Conservation (phyloP, 2,329 filamentous ascomycete genomes). For the Aureobasidium leucospermi region DNA sequence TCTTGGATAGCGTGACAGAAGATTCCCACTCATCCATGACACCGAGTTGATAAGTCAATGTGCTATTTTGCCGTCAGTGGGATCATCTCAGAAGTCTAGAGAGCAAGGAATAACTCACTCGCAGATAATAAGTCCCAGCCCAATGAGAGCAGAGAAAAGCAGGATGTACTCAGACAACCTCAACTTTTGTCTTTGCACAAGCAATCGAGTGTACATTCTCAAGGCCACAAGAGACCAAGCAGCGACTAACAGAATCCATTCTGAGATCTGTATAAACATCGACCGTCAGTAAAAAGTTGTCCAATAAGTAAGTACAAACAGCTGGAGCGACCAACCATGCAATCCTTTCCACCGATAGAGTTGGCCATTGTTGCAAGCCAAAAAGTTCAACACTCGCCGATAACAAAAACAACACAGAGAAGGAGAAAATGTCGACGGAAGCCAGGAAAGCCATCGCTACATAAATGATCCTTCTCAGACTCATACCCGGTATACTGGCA, state of each 20-base stretch:
- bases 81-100: too few species aligned
- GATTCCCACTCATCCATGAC: conserved; percentile 27
- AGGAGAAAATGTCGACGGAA: too few species aligned
- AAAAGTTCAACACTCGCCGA: too few species aligned
- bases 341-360: conserved; percentile 15
- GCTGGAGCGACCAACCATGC: conserved; percentile 12
- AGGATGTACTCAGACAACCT: conserved; percentile 26
- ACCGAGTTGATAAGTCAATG: conserved; percentile 27
- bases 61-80: conserved; percentile 13
- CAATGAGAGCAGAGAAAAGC: conserved; percentile 25
- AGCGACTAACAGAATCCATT: conserved; percentile 23
- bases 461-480: background rate
- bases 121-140: conserved; percentile 29
- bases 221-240: conserved; percentile 25
- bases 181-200: conserved; percentile 26
- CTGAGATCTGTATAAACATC: background rate
- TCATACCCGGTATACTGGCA: background rate
- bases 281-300: too few species aligned
- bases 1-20: conserved; percentile 29
- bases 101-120: conserved; percentile 18
- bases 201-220: conserved; percentile 29
- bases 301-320: too few species aligned
- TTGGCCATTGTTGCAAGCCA: conserved; percentile 6
- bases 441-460: background rate
- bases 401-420: background rate